Percentiles rank a stretch among this genome's conserved stretches.
These are phyloP conservation scores for Aureobasidium mangrovei DNA, from an alignment of 2,329 filamentous ascomycete species.

Conservation along the genomic window DNA sequence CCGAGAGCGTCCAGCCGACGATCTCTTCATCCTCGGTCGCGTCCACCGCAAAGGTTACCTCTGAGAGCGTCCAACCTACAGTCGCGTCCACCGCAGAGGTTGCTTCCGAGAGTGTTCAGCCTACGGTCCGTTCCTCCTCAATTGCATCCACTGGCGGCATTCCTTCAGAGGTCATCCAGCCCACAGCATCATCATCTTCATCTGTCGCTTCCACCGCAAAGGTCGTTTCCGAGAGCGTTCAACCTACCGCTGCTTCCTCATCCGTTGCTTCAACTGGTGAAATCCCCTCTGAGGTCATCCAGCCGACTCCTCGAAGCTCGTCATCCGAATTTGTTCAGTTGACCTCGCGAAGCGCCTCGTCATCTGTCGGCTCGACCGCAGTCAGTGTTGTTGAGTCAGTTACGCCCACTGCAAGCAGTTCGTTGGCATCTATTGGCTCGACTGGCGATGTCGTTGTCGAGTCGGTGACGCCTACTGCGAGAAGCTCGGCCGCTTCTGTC, in stretches of 20 bases:
- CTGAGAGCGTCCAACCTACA: neutral
- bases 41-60: neutral
- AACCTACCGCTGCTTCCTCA: conserved; percentile 3
- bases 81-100: neutral
- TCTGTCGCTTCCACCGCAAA: neutral
- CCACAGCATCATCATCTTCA: neutral
- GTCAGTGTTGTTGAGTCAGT: conserved; percentile 6
- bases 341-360: neutral
- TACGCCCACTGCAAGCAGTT: neutral
- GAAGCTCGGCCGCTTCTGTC: neutral
- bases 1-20: neutral
- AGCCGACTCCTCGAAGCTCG: conserved; percentile 1
- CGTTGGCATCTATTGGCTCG: neutral
- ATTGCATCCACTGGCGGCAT: too few species aligned
- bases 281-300: neutral
- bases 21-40: neutral
- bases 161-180: too few species aligned
- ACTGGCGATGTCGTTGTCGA: conserved; percentile 4
- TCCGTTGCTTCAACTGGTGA: neutral
- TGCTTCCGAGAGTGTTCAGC: conserved; percentile 1
- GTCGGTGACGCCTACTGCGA: neutral
- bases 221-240: neutral
- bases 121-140: neutral
- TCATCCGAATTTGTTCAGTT: conserved; percentile 6
- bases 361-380: conserved; percentile 2